These are phyloP conservation scores for Priceomyces castillae DNA, from an alignment of 805 yeast genomes.

Conservation along the genomic window DNA sequence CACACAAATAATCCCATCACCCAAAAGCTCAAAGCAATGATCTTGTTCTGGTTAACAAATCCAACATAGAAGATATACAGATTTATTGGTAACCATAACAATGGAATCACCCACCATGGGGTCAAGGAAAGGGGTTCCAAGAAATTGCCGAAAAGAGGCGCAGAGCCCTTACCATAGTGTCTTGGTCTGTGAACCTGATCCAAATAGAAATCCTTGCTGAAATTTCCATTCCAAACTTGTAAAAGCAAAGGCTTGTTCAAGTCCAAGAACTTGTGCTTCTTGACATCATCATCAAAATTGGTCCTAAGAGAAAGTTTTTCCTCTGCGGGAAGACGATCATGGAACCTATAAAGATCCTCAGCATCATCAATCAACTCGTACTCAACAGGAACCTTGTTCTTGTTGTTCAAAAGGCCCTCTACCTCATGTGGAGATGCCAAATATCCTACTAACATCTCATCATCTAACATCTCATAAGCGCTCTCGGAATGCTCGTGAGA, in stretches of 20 bases:
- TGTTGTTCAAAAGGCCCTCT: constrained; percentile 61
- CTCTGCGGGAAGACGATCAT: constrained; percentile 68
- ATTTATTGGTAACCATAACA: constrained; percentile 83
- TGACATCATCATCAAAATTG: constrained; percentile 66
- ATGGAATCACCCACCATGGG: constrained; percentile 92
- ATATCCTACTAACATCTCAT: constrained; percentile 74
- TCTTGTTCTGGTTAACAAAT: constrained; percentile 43
- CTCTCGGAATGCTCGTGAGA: constrained; percentile 80
- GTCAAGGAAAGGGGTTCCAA: constrained; percentile 89
- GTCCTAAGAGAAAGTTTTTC: constrained; percentile 75
- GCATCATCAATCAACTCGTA: constrained; percentile 37
- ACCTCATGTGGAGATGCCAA: constrained; percentile 82
- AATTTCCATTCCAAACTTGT: constrained; percentile 75
- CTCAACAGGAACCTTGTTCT: constrained; percentile 56
- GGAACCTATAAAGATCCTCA: constrained; percentile 39
- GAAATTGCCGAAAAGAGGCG: constrained; percentile 92
- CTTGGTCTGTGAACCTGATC: constrained; percentile 98
- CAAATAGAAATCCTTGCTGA: constrained; percentile 84
- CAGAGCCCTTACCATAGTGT: constrained; percentile 96
- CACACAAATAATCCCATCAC: constrained; percentile 82
- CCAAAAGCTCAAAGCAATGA: constrained; percentile 58
- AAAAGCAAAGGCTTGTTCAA: constrained; percentile 73
- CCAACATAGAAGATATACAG: constrained; percentile 61
- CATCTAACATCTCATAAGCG: constrained; percentile 84
- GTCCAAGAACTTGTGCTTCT: constrained; percentile 83